These are phyloP conservation scores for Yamadazyma scolyti DNA, from an alignment of 805 yeast genomes.

Conservation along the genomic window DNA sequence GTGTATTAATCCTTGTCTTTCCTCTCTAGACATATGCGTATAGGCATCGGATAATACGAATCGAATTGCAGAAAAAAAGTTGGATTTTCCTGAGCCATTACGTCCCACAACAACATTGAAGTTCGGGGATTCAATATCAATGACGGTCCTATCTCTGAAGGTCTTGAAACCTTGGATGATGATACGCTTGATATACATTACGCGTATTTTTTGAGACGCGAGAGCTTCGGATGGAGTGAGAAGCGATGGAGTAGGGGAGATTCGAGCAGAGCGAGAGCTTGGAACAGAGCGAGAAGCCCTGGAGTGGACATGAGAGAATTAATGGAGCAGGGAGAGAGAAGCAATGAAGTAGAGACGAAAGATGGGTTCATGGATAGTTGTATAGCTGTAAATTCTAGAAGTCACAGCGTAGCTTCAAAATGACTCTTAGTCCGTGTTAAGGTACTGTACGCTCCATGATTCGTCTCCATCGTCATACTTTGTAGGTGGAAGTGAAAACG, in stretches of 20 bases:
- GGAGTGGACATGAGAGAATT: too few species aligned
- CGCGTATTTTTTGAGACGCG: too few species aligned
- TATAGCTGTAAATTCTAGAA: too few species aligned
- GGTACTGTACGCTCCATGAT: conserved; percentile 62
- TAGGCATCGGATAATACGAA: conserved; percentile 90
- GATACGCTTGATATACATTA: conserved; percentile 48
- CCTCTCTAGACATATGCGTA: conserved; percentile 78
- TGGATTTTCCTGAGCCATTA: conserved; percentile 96
- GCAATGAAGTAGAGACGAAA: too few species aligned
- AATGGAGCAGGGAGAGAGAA: too few species aligned
- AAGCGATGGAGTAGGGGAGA: too few species aligned
- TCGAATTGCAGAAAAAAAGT: conserved; percentile 91
- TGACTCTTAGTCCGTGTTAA: too few species aligned
- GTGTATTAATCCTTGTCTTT: conserved; percentile 80
- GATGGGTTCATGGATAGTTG: too few species aligned
- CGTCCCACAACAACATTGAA: conserved; percentile 84
- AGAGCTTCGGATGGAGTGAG: too few species aligned
- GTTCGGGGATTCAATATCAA: conserved; percentile 73
- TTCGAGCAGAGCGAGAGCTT: too few species aligned
- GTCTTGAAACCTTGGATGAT: conserved; percentile 92
- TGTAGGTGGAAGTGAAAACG: conserved; percentile 51
- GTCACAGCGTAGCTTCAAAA: too few species aligned
- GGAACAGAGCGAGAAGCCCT: too few species aligned
- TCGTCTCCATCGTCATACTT: conserved; percentile 36
- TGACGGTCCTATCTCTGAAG: conserved; percentile 75